These are phyloP conservation scores for Vaccinium darrowii DNA, from an alignment of 148 eudicot species.

Conservation along the genomic window DNA sequence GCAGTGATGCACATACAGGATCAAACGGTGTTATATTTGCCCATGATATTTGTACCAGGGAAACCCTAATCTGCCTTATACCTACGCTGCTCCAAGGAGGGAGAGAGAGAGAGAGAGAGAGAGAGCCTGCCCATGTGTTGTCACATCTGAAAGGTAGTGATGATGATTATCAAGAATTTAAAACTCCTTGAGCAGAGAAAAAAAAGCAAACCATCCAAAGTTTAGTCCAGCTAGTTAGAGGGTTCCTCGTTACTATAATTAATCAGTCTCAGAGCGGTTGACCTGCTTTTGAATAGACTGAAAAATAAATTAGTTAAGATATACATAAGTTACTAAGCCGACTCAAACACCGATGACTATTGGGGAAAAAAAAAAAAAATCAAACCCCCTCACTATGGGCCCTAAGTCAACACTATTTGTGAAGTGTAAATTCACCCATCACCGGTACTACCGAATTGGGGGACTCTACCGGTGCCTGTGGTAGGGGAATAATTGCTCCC, in stretches of 20 bases:
- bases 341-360: too few species aligned
- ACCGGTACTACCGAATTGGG: too few species aligned
- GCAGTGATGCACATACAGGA: background rate
- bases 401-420: too few species aligned
- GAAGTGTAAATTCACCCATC: too few species aligned
- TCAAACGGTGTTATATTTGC: background rate
- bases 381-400: too few species aligned
- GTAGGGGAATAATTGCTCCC: constrained; percentile 9
- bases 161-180: constrained; percentile 2
- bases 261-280: too few species aligned
- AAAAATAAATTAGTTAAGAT: too few species aligned
- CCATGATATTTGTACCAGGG: background rate
- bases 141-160: constrained; percentile 10
- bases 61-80: background rate
- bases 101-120: background rate
- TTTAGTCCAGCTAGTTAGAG: too few species aligned
- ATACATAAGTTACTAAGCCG: too few species aligned
- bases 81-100: background rate
- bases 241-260: too few species aligned
- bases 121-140: background rate
- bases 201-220: background rate
- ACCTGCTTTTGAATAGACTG: too few species aligned
- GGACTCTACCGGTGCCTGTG: background rate
- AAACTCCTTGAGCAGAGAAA: background rate
- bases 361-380: too few species aligned